Base-by-base conservation (phyloP, 75 land plant species). In the Sequoiadendron giganteum region DNA sequence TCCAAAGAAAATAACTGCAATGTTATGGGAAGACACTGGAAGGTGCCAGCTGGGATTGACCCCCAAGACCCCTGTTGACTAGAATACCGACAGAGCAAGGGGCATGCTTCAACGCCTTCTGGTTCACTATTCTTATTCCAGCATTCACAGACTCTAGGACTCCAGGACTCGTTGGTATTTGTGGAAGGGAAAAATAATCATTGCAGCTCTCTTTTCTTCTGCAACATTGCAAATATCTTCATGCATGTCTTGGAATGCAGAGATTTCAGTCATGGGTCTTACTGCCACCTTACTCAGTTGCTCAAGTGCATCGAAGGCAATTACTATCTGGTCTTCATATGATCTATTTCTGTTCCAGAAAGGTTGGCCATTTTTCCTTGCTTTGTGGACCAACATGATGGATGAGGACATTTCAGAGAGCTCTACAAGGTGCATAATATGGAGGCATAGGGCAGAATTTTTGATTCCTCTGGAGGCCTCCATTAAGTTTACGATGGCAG, bases 401-500 rank as follows among this genome's bases (percentile, higher is more conserved):
- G 99, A 92, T 0, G 99, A 97, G 10, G 97, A 90, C 18, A 97
- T 88, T 90, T 97, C 99, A 13, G 97, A 94, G 30, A 96, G 91
- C 93, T 95, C 96, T 88, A 95, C 91, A 52, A 97, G 93, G 89
- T 97, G 99, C 92, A 97, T 86, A 49, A 95, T 95, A 87, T 94
- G 95, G 40, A 96, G 90, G 89, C 88, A 86, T 32, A 97, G 89
- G 8, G 91, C 87, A 38, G 86, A 86, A 11, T 39, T 84, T 15
- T 70, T 83, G 73, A 85, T 91, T 9, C 99, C 99, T 9, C 96
- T 87, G 5, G 91, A 89, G 3, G 94, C 90, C 87, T 95, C 97
- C 34, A 95, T 80, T 70, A 97, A 91, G 90, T 94, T 95, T 14
- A 97, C 91, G 76, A 95, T 88, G 61, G 94, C 90, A 42, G 95